phyloP scores from a whole-genome alignment of 495 filamentous ascomycete genomes.

The Daldinia childiae region DNA sequence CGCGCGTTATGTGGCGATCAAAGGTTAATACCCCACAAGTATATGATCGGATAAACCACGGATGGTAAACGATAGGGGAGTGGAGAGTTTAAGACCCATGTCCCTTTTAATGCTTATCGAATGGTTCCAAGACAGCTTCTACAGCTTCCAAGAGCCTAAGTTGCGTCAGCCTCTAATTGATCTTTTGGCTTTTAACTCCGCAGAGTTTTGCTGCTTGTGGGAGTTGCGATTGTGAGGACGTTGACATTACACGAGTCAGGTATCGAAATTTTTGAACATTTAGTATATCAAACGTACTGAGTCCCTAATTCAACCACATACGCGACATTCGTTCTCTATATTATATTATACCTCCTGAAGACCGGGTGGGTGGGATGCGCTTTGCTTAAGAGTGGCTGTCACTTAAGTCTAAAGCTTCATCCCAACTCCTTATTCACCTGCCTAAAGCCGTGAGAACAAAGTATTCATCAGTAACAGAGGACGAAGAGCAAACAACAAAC shows the following conservation, averaged over 20 bases:
- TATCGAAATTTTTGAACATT: constrained; percentile 1
- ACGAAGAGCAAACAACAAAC: background rate
- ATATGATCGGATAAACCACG: constrained; percentile 6
- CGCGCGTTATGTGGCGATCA: constrained; percentile 41
- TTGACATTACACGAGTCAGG: constrained; percentile 22
- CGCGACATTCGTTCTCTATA: background rate
- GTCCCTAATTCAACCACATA: background rate
- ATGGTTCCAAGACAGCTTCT: constrained; percentile 13
- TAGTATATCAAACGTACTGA: background rate
- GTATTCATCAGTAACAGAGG: background rate
- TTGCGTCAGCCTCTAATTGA: constrained; percentile 36
- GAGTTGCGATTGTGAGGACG: constrained; percentile 23
- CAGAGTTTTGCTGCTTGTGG: background rate
- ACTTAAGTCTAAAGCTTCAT: constrained; percentile 31
- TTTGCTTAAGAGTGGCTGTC: constrained; percentile 26
- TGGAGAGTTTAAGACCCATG: background rate
- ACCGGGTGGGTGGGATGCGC: constrained; percentile 38
- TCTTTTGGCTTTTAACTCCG: constrained; percentile 17
- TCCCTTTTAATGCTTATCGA: constrained; percentile 24
- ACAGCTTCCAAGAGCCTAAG: constrained; percentile 32
- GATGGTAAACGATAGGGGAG: background rate
- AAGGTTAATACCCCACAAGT: constrained; percentile 7
- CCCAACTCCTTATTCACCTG: constrained; percentile 31
- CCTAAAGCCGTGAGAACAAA: background rate
- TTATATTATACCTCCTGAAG: constrained; percentile 21